Evolutionary conservation across 495 filamentous ascomycete species (phyloP).

Genomic region (Aspergillus homomorphus): DNA sequence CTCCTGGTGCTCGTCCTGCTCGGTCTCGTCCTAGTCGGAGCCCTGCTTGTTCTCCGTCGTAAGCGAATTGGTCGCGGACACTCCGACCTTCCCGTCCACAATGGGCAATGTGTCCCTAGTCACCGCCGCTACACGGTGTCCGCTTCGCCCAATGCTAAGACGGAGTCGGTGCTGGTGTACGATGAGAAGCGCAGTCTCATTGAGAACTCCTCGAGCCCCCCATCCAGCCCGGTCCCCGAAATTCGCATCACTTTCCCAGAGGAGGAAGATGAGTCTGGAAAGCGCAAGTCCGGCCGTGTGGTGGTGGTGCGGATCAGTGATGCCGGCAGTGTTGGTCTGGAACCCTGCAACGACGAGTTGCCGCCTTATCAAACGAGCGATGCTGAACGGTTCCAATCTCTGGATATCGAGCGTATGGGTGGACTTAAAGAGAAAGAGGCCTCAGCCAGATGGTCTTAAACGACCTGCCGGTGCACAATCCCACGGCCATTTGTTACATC

Average conservation of each 20-base stretch:
- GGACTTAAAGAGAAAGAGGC: constrained; percentile 86
- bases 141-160: constrained; percentile 49
- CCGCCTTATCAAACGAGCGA: constrained; percentile 82
- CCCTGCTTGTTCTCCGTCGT: constrained; percentile 68
- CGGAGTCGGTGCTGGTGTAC: constrained; percentile 68
- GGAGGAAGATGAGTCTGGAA: constrained; percentile 81
- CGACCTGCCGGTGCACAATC: constrained; percentile 3
- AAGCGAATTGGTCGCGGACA: constrained; percentile 51
- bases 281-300: constrained; percentile 77
- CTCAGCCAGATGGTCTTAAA: constrained; percentile 35
- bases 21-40: constrained; percentile 60
- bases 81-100: constrained; percentile 57
- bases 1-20: constrained; percentile 74
- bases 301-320: constrained; percentile 94
- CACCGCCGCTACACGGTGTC: constrained; percentile 68
- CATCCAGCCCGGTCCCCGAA: constrained; percentile 84
- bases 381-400: constrained; percentile 75
- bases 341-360: constrained; percentile 77
- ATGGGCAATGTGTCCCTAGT: constrained; percentile 52
- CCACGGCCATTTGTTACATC: constrained; percentile 6
- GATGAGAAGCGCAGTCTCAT: constrained; percentile 72
- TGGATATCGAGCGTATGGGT: constrained; percentile 93
- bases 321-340: constrained; percentile 74
- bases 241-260: constrained; percentile 99
- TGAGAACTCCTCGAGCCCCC: constrained; percentile 68